Evolutionary conservation across 208 protist genomes (phyloP), one percentile per base, ranked within the genome.

Genomic region (Spongospora subterranea): DNA sequence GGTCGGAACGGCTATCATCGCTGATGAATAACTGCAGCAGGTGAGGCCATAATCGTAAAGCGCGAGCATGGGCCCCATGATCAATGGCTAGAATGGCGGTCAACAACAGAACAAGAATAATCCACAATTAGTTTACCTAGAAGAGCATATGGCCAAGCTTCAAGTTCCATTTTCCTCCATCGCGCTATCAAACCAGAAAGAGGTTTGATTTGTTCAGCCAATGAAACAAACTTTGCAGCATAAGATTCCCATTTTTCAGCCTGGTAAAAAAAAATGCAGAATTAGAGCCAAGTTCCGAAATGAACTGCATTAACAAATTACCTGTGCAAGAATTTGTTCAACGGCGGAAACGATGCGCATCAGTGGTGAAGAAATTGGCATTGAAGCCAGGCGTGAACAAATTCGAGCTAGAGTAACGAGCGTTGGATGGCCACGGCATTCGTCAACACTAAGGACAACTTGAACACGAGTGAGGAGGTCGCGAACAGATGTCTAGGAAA

Each of bases 141-240:
- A 29, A 91, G 89, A 32, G 89, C 50, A 88, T 95, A 93, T 38
- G 95, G 93, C 97, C 98, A 99, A 93, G 95, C 96, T 89, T 98
- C 95, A 77, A 99, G 93, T 94, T 99, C 98, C 41, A 99, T 93
- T 54, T 96, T 95, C 50, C 98, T 95, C 98, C 98, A 99, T 35
- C 98, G 96, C 35, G 98, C 93, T 88, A 99, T 96, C 88, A 99
- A 96, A 0, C 29, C 32, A 0, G 40, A 45, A 11, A 92, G 88
- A 35, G 66, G 88, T 45, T 90, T 82, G 24, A 92, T 53, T 35
- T 93, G 64, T 0, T 43, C 1, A 40, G 88, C 60, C 29, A 94
- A 39, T 29, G 91, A 92, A 29, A 91, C 88, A 0, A 39, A 45
- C 40, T 45, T 32, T 45, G 89, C 77, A 29, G 90, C 93, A 43